Percentiles rank a stretch among this genome's conserved stretches.
Conservation (phyloP, 1,139 yeast genomes). For the Pichia sp. region DNA sequence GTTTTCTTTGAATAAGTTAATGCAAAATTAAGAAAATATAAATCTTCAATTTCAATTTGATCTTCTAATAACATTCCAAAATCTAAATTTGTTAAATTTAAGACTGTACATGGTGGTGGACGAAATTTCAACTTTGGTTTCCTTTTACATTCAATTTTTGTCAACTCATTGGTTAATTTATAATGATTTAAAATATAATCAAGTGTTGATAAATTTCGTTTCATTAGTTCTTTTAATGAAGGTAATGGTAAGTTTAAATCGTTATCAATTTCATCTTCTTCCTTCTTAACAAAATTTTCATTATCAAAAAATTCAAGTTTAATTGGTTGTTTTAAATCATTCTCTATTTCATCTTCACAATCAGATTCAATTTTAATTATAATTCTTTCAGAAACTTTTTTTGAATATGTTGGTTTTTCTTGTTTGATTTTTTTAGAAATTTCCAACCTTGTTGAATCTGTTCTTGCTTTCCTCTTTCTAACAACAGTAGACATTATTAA, state of each 20-base stretch:
- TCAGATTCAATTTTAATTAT: slow-evolving; percentile 1
- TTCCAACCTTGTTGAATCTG: too few species aligned
- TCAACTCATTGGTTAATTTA: slow-evolving; percentile 10
- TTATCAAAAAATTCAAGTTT: neutral
- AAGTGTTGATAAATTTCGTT: too few species aligned
- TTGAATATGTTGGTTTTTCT: neutral
- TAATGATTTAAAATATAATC: neutral
- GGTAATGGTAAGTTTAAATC: neutral
- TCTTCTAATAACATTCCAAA: slow-evolving; percentile 24
- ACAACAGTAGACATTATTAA: neutral
- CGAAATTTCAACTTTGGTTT: slow-evolving; percentile 39
- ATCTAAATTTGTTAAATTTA: slow-evolving; percentile 32
- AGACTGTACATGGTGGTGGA: slow-evolving; percentile 37
- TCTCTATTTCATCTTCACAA: neutral
- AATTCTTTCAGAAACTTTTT: too few species aligned
- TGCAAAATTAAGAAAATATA: slow-evolving; percentile 38
- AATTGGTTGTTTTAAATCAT: too few species aligned
- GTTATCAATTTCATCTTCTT: neutral
- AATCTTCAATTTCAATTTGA: slow-evolving; percentile 34
- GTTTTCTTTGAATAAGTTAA: slow-evolving; percentile 42
- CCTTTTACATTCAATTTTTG: slow-evolving; percentile 15
- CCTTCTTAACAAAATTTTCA: neutral
- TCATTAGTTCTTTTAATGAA: too few species aligned
- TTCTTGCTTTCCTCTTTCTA: neutral
- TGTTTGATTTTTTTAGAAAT: neutral